Base-by-base conservation (phyloP, 805 yeast genomes). In the Kluyveromyces wickerhamii region DNA sequence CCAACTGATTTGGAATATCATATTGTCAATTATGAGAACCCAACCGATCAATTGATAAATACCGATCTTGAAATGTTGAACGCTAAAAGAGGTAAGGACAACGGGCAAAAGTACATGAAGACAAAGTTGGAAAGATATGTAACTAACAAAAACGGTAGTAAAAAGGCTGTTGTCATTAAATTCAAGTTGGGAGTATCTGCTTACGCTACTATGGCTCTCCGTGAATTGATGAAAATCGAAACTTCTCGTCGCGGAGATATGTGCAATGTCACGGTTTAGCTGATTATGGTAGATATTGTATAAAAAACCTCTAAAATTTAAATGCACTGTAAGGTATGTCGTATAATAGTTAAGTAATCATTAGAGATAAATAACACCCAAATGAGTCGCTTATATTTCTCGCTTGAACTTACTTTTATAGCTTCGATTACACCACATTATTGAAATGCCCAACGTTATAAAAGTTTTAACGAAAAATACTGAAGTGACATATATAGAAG, bases 161-260 rank as follows among this genome's bases (percentile, higher is more conserved):
- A 71, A 38, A 63, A 67, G 0, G 96, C 95, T 0, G 74, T 88
- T 10, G 68, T 92, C 4, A 56, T 94, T 39, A 77, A 72, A 45
- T 67, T 92, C 69, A 80, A 77, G 50, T 66, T 92, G 39, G 89
- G 87, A 4, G 77, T 83, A 3, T 81, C 96, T 22, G 79, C 94
- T 5, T 92, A 92, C 57, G 99, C 99, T 2, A 92, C 99, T 0
- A 94, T 92, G 98, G 95, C 95, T 1, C 61, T 92, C 33, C 73
- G 98, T 53, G 97, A 92, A 57, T 73, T 85, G 33, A 77, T 88
- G 83, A 81, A 77, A 54, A 71, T 74, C 21, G 89, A 80, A 44
- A 79, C 88, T 3, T 67, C 77, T 18, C 67, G 72, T 47, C 65
- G 69, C 41, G 69, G 71, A 41, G 72, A 67, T 27, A 58, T 63